Evolutionary conservation across 129 eudicot species (phyloP).

Genomic region (Pseudognaphalium luteoalbum): DNA sequence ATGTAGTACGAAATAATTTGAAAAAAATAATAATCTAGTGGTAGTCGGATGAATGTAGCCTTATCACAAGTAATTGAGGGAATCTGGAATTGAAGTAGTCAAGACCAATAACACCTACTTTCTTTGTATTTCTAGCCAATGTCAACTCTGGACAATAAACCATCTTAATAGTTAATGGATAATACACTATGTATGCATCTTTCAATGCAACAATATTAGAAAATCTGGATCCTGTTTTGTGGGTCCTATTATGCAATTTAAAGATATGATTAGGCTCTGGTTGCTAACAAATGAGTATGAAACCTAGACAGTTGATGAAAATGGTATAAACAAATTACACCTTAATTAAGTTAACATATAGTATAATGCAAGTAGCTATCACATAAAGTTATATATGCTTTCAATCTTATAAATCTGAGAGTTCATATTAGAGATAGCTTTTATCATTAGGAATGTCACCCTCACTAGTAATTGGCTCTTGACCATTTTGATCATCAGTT

Average conservation of each 20-base stretch:
- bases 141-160: conserved; percentile 31
- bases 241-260: conserved; percentile 3
- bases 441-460: conserved; percentile 32
- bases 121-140: conserved; percentile 40
- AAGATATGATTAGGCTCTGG: background rate
- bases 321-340: conserved; percentile 5
- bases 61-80: conserved; percentile 16
- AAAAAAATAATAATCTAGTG: background rate
- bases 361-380: conserved; percentile 12
- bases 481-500: conserved; percentile 24
- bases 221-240: conserved; percentile 1
- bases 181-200: conserved; percentile 21
- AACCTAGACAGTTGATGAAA: conserved; percentile 7
- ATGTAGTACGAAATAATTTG: too few species aligned
- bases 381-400: conserved; percentile 3
- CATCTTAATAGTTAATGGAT: background rate
- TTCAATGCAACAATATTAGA: conserved; percentile 20
- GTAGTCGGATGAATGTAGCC: conserved; percentile 4
- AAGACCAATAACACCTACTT: conserved; percentile 38
- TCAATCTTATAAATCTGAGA: conserved; percentile 11
- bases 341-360: background rate
- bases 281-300: conserved; percentile 17
- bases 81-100: conserved; percentile 37
- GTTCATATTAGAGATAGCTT: conserved; percentile 12
- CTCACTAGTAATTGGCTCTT: conserved; percentile 28